Evolutionary conservation across 768 basidiomycete species (phyloP).

Genomic region (Calvatia gigantea): DNA sequence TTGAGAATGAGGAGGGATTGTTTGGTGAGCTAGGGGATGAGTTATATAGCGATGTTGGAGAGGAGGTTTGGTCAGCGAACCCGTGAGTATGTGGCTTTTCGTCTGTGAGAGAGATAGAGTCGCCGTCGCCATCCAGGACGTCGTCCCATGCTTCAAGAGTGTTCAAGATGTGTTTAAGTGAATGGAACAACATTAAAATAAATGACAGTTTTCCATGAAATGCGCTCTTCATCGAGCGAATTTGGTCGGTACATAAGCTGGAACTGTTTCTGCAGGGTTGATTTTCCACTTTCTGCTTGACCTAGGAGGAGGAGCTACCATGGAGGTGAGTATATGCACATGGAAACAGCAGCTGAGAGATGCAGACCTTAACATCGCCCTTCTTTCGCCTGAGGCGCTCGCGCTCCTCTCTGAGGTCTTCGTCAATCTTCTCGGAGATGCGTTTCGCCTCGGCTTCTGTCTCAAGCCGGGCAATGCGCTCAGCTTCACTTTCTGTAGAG

Average conservation of each 20-base stretch:
- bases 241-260: constrained; percentile 79
- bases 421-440: constrained; percentile 79
- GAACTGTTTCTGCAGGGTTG: constrained; percentile 75
- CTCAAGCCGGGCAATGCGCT: constrained; percentile 58
- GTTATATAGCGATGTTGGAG: constrained; percentile 35
- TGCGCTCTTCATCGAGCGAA: constrained; percentile 64
- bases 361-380: constrained; percentile 65
- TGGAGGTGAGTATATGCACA: constrained; percentile 35
- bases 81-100: constrained; percentile 26
- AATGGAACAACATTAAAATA: constrained; percentile 75
- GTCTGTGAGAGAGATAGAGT: constrained; percentile 23
- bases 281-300: constrained; percentile 78
- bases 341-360: constrained; percentile 11
- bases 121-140: constrained; percentile 45
- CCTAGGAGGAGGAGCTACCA: constrained; percentile 67
- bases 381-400: constrained; percentile 61
- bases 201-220: constrained; percentile 71
- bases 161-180: constrained; percentile 64
- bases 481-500: constrained; percentile 57
- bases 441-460: constrained; percentile 73
- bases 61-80: constrained; percentile 36
- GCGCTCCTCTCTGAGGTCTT: constrained; percentile 68
- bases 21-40: constrained; percentile 24
- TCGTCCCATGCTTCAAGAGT: constrained; percentile 65
- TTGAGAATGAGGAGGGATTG: constrained; percentile 25